Conservation (phyloP, 192 early-diverging fungal genomes). For the Geranomyces variabilis region DNA sequence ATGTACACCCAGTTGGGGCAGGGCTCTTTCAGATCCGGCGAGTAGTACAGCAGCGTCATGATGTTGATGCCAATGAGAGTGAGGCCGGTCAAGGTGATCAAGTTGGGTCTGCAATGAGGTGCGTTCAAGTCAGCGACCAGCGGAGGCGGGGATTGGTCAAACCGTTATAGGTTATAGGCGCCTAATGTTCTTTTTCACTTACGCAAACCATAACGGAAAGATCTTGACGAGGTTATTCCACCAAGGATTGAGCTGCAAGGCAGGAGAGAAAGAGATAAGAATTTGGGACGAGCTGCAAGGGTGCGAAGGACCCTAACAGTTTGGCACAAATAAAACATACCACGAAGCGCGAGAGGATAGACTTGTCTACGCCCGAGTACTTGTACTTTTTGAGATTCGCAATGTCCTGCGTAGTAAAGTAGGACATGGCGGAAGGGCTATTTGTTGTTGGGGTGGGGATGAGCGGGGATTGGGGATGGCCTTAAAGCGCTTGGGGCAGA, state of each 20-base stretch:
- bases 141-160: no score
- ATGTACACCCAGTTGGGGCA: slow-evolving; percentile 85
- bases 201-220: slow-evolving; percentile 88
- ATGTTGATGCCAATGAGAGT: slow-evolving; percentile 78
- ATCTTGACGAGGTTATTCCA: slow-evolving; percentile 81
- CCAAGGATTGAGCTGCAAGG: slow-evolving; percentile 67
- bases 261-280: background rate
- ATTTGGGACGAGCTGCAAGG: background rate
- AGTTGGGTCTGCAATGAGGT: slow-evolving; percentile 69
- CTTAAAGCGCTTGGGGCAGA: no score
- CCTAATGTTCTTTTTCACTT: slow-evolving; percentile 32
- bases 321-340: background rate
- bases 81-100: slow-evolving; percentile 87
- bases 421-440: slow-evolving; percentile 1
- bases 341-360: slow-evolving; percentile 70
- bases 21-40: slow-evolving; percentile 68
- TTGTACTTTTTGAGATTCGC: slow-evolving; percentile 72
- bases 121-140: background rate
- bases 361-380: slow-evolving; percentile 87
- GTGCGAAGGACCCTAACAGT: no score
- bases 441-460: no score
- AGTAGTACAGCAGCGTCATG: slow-evolving; percentile 69
- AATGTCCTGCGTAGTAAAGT: slow-evolving; percentile 37
- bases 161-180: background rate
- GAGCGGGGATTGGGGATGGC: no score